Evolutionary conservation across 202 grass and related monocot genomes (phyloP).

Genomic region (Eragrostis tef): DNA sequence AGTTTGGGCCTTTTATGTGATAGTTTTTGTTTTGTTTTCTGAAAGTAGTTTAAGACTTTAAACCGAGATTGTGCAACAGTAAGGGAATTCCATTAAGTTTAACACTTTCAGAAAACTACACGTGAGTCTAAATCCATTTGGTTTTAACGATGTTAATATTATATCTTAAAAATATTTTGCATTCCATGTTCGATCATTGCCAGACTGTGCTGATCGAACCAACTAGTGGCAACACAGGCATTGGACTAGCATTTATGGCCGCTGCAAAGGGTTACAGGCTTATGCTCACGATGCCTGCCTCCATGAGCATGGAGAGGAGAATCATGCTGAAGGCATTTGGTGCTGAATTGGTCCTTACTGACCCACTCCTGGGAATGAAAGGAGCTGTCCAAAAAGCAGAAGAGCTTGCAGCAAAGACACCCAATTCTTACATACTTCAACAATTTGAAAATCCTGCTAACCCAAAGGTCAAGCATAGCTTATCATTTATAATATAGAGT

Average conservation of each 20-base stretch:
- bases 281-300: conserved; percentile 76
- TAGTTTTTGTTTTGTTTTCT: conserved; percentile 1
- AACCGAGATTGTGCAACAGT: neutral
- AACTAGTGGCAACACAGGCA: conserved; percentile 91
- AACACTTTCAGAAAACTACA: neutral
- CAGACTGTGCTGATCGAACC: conserved; percentile 93
- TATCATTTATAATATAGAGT: neutral
- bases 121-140: neutral
- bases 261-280: conserved; percentile 86
- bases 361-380: conserved; percentile 81
- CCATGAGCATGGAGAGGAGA: conserved; percentile 94
- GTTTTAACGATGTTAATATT: neutral
- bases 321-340: conserved; percentile 92
- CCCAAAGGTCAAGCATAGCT: conserved; percentile 66
- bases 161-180: conserved; percentile 15
- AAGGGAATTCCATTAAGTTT: neutral
- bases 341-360: conserved; percentile 74
- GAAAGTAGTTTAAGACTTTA: neutral
- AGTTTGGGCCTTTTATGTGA: too few relatives aligned
- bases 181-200: conserved; percentile 29
- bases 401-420: conserved; percentile 67
- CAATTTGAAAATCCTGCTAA: conserved; percentile 92
- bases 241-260: conserved; percentile 88
- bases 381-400: conserved; percentile 77
- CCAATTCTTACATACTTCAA: conserved; percentile 84